phyloP scores from a whole-genome alignment of 495 filamentous ascomycete genomes.

The Aspergillus incahuasiensis region DNA sequence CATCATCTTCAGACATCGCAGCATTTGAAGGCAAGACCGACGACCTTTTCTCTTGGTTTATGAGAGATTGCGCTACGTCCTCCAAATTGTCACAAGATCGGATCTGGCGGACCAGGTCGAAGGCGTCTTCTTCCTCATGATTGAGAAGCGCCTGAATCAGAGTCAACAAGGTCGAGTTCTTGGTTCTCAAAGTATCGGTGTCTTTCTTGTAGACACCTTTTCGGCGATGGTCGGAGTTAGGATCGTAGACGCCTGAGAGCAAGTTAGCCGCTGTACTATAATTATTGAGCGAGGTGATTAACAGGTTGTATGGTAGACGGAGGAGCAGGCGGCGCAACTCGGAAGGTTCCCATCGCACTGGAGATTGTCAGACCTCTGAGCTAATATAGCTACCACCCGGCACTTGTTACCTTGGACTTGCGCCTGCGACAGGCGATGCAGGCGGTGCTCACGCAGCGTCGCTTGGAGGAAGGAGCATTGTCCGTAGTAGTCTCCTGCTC shows the following conservation, averaged over 20 bases:
- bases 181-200: conserved; percentile 81
- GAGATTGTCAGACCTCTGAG: conserved; percentile 14
- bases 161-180: conserved; percentile 83
- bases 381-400: neutral
- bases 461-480: conserved; percentile 50
- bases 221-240: conserved; percentile 88
- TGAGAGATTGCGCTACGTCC: conserved; percentile 76
- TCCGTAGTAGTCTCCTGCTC: conserved; percentile 31
- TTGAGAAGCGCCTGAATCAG: conserved; percentile 91
- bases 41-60: conserved; percentile 49
- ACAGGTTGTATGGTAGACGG: conserved; percentile 84
- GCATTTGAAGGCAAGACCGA: conserved; percentile 15
- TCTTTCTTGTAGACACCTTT: conserved; percentile 97
- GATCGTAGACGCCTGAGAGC: conserved; percentile 77
- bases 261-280: conserved; percentile 3
- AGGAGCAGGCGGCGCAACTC: conserved; percentile 89
- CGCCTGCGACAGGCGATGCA: conserved; percentile 88
- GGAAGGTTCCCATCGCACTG: conserved; percentile 90
- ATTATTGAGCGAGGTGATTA: conserved; percentile 11
- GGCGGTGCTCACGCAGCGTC: conserved; percentile 88
- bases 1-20: conserved; percentile 25
- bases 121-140: conserved; percentile 73
- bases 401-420: conserved; percentile 66
- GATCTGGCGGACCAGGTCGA: conserved; percentile 77
- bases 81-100: conserved; percentile 90